Conservation (phyloP, 441 rosid genomes). For the Syzygium syzygioides region DNA sequence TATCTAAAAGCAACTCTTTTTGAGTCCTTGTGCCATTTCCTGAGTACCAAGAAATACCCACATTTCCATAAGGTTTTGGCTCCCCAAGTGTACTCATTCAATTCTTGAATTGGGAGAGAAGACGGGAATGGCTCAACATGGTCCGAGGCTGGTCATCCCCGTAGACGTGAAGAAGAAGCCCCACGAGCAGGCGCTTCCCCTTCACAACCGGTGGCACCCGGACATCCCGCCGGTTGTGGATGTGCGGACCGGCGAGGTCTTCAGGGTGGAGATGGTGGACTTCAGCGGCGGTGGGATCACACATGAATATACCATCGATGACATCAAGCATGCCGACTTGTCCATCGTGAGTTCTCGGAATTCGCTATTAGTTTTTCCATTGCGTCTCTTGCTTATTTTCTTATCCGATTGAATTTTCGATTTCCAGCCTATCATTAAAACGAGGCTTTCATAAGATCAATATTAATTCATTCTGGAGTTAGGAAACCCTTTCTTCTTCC, state of each 20-base stretch:
- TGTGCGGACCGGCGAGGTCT: slow-evolving; percentile 37
- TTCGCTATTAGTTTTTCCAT: background rate
- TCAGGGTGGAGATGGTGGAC: slow-evolving; percentile 59
- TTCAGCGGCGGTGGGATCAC: slow-evolving; percentile 47
- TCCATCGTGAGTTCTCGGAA: slow-evolving; percentile 26
- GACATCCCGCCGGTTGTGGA: slow-evolving; percentile 44
- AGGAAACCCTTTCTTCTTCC: background rate
- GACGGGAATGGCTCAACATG: slow-evolving; percentile 24
- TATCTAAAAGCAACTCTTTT: background rate
- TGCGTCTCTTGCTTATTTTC: background rate
- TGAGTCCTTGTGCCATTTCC: background rate
- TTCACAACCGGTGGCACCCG: slow-evolving; percentile 72
- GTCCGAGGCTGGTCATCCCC: slow-evolving; percentile 51
- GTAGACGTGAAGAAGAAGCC: slow-evolving; percentile 78
- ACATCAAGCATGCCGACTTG: slow-evolving; percentile 41
- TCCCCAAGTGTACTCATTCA: background rate
- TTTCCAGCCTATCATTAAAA: background rate
- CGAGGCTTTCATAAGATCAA: background rate
- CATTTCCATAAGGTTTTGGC: background rate
- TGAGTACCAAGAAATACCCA: background rate
- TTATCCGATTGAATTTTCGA: too few species aligned
- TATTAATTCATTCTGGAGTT: background rate
- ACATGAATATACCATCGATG: slow-evolving; percentile 28
- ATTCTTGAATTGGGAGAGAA: background rate
- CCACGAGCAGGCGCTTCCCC: slow-evolving; percentile 53